A percentile compares a stretch with the other conserved stretches of the same genome.
phyloP scores from a whole-genome alignment of 345 rosid genomes.

The Salix dunnii region DNA sequence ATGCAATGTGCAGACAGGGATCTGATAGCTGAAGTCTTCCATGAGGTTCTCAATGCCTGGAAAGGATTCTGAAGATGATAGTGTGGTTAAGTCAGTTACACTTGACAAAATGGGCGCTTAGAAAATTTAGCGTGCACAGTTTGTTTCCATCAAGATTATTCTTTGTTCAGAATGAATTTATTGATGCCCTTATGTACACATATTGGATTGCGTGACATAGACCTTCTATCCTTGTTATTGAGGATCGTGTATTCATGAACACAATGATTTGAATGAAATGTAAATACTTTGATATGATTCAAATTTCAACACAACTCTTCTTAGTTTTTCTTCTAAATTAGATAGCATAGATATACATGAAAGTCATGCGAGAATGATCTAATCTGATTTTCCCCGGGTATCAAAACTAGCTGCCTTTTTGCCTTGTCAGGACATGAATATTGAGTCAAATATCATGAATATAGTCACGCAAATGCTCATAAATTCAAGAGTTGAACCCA shows the following conservation, averaged over 20 bases:
- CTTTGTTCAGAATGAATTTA: constrained; percentile 46
- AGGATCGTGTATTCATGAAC: constrained; percentile 26
- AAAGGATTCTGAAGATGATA: constrained; percentile 63
- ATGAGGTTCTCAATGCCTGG: constrained; percentile 82
- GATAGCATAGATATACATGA: no score
- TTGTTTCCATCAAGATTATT: constrained; percentile 37
- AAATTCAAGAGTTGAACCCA: background rate
- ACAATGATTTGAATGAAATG: constrained; percentile 32
- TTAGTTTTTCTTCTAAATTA: background rate
- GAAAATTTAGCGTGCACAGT: constrained; percentile 28
- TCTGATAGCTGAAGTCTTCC: constrained; percentile 71
- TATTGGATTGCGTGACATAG: constrained; percentile 36
- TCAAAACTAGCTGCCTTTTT: background rate
- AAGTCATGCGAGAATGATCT: background rate
- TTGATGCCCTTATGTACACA: constrained; percentile 40
- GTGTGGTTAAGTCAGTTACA: background rate
- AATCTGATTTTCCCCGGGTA: no score
- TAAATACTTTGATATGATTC: constrained; percentile 12
- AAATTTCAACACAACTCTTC: background rate
- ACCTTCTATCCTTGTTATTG: constrained; percentile 24
- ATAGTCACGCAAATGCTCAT: background rate
- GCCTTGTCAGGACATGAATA: background rate
- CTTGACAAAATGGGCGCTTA: constrained; percentile 9
- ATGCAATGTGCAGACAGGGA: constrained; percentile 78
- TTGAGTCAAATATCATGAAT: background rate